phyloP scores from a whole-genome alignment of 2,329 filamentous ascomycete species.

The Stromatinia cepivora region DNA sequence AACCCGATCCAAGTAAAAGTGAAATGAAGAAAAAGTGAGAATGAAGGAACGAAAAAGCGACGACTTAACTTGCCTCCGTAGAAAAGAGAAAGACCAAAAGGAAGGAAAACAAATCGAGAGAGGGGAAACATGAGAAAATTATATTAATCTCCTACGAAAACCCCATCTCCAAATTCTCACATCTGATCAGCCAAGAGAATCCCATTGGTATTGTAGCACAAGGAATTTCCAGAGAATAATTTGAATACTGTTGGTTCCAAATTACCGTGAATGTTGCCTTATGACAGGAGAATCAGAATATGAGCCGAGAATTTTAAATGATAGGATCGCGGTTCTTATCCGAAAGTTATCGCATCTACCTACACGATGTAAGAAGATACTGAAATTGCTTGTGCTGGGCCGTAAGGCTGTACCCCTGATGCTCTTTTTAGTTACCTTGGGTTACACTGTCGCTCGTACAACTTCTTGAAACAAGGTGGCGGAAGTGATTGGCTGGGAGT shows the following conservation, averaged over 20 bases:
- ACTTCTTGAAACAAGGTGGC: slow-evolving; percentile 12
- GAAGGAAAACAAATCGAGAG: not conserved
- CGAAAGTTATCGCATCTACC: slow-evolving; percentile 1
- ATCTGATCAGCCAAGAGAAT: not conserved
- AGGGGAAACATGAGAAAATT: not conserved
- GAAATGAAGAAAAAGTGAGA: slow-evolving; percentile 1
- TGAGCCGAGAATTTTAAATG: not conserved
- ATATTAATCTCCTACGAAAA: not conserved
- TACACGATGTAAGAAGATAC: no score
- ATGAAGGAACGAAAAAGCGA: not conserved
- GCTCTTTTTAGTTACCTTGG: not conserved
- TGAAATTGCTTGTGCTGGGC: not conserved
- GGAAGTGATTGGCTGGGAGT: slow-evolving; percentile 1
- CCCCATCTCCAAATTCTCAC: no score
- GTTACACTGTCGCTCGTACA: not conserved
- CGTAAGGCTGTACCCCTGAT: slow-evolving; percentile 10
- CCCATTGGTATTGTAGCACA: not conserved
- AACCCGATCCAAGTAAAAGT: slow-evolving; percentile 8
- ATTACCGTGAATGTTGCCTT: not conserved
- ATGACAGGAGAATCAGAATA: not conserved
- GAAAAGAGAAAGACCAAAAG: not conserved
- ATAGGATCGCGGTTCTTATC: not conserved
- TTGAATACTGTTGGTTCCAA: not conserved
- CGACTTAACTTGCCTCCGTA: slow-evolving; percentile 2
- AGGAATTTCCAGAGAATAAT: slow-evolving; percentile 4